phyloP scores from a whole-genome alignment of 352 stramenopile genomes.

The Salisapilia sapeloensis region DNA sequence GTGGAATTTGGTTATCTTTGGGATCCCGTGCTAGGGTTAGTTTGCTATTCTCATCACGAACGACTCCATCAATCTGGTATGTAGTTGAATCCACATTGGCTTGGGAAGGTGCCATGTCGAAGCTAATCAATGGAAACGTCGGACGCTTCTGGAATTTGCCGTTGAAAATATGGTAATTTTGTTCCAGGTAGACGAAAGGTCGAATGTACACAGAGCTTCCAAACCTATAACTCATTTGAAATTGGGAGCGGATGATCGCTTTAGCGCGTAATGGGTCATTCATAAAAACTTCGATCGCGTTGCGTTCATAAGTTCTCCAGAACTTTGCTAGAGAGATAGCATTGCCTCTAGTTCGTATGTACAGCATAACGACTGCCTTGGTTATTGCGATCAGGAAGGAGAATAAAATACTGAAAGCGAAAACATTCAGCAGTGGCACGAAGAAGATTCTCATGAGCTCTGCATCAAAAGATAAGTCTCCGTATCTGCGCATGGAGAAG shows the following conservation, averaged over 20 bases:
- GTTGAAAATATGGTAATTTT: slow-evolving; percentile 9
- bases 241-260: slow-evolving; percentile 7
- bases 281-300: slow-evolving; percentile 11
- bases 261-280: slow-evolving; percentile 8
- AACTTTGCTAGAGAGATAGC: no score
- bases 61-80: slow-evolving; percentile 6
- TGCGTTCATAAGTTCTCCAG: slow-evolving; percentile 9
- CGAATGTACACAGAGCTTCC: slow-evolving; percentile 8
- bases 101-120: slow-evolving; percentile 2
- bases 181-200: slow-evolving; percentile 9
- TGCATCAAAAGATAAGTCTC: slow-evolving; percentile 4
- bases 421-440: slow-evolving; percentile 5
- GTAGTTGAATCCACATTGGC: slow-evolving; percentile 4
- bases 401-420: slow-evolving; percentile 5
- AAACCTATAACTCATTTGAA: slow-evolving; percentile 9
- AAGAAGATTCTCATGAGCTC: slow-evolving; percentile 3
- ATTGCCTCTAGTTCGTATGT: no score
- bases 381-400: slow-evolving; percentile 2
- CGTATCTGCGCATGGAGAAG: slow-evolving; percentile 9
- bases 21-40: slow-evolving; percentile 1
- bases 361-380: no score
- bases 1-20: slow-evolving; percentile 6
- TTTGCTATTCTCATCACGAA: slow-evolving; percentile 4
- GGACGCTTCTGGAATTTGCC: slow-evolving; percentile 5
- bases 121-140: slow-evolving; percentile 4